Evolutionary conservation across 192 early-diverging fungal species (phyloP), one percentile per base, ranked within the genome.

Genomic region (Linnemannia hyalina): DNA sequence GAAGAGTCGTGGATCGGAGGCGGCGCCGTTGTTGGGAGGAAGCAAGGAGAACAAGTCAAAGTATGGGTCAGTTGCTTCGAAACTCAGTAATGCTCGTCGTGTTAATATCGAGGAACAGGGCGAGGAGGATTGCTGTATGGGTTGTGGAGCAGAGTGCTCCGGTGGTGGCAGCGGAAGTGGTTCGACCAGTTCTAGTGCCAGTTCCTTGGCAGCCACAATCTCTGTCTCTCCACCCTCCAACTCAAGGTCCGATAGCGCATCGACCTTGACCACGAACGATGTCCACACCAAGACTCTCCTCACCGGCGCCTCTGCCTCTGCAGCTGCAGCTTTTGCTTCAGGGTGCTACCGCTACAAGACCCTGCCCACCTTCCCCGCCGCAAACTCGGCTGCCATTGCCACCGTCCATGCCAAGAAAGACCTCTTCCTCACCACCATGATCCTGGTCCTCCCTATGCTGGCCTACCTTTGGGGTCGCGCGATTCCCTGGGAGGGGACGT

Each of bases 351-450:
- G 35, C 2, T 74, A 77, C 75, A 80, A 68, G 18, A 32, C 75
- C 20, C 44, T 85, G n/a, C 83, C 83, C 0, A 85, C 83, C 9
- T 85, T 85, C 55, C 22, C 36, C 0, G 78, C 35, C 8, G 74
- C 74, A 36, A 73, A 55, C 23, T 85, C 83, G 0, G 32, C 74
- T 0, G 44, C 57, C 1, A 68, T 76, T n/a, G 36, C 83, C n/a
- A 77, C 55, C 16, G 29, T 74, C 4, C 70, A 85, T 68, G 83
- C 83, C 13, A 80, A 80, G 16, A 85, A 80, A 60, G 83, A 85
- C 40, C 83, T 85, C n/a, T 46, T 54, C 0, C 75, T 75, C 3
- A 85, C 83, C 8, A 68, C 74, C 3, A 4, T 76, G 9, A 85
- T 85, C 49, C 55, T 85, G 2, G 36, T 85, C 55, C 11, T 85